Evolutionary conservation across 495 filamentous ascomycete genomes (phyloP), one percentile per base, ranked within the genome.

Genomic region (Zalerion maritima): DNA sequence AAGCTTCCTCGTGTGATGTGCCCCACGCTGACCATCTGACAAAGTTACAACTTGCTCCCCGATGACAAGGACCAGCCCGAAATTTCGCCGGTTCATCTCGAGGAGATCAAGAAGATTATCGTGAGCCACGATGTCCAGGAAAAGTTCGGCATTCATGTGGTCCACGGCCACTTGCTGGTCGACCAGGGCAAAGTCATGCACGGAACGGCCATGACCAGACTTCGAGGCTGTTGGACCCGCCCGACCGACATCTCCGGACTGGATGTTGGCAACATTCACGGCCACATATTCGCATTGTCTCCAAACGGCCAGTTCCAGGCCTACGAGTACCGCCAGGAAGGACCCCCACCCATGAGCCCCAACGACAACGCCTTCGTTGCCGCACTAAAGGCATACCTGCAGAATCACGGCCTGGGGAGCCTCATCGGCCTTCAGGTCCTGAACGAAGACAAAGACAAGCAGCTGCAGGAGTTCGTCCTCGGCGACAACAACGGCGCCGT

Each of bases 1-100:
- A n/a, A n/a, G n/a, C n/a, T n/a, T n/a, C n/a, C n/a, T n/a, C n/a
- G n/a, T n/a, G n/a, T n/a, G n/a, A n/a, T n/a, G n/a, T n/a, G n/a
- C n/a, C n/a, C n/a, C n/a, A n/a, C n/a, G n/a, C n/a, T n/a, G n/a
- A n/a, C n/a, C n/a, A n/a, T n/a, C n/a, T 14, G 19, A 17, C 5
- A n/a, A 14, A 28, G 26, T 14, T 28, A 28, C 3, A 28, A 28
- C 12, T 11, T 28, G 3, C 26, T 28, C 5, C 26, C 6, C 5
- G 26, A 28, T 11, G 26, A 28, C 26, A 14, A 14, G 26, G 26
- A 28, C 11, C 26, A 28, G 26, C 26, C 26, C 26, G 6, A 28
- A 14, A 11, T 28, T 3, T 18, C 7, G 12, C 6, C 7, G 3
- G n/a, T 14, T 14, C 26, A 28, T 11, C 26, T 28, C n/a, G 6